Evolutionary conservation across 768 basidiomycete species (phyloP).

Genomic region (Favolaschia claudopus): DNA sequence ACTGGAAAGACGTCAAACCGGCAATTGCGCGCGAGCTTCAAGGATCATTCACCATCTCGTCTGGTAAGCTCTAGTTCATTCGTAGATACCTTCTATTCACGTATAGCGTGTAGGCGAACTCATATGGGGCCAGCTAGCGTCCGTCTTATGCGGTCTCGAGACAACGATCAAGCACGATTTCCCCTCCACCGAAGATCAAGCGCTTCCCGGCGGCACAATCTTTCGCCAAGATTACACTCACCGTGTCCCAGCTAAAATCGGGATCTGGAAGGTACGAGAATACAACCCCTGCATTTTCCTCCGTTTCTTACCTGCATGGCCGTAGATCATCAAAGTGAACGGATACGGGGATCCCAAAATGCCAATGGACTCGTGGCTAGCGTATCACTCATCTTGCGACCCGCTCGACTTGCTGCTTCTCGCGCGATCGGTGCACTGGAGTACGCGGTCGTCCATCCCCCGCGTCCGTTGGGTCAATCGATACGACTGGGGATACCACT

Average conservation of each 20-base stretch:
- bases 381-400: slow-evolving; percentile 23
- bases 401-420: slow-evolving; percentile 12
- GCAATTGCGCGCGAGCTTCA: neutral
- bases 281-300: no score
- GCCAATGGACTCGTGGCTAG: slow-evolving; percentile 17
- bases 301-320: neutral
- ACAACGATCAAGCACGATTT: neutral
- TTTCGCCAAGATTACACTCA: slow-evolving; percentile 8
- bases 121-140: slow-evolving; percentile 22
- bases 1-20: slow-evolving; percentile 16
- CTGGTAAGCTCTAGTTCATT: neutral
- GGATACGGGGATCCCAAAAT: slow-evolving; percentile 1
- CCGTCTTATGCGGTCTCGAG: slow-evolving; percentile 10
- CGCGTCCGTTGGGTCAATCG: slow-evolving; percentile 21
- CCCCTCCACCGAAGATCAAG: slow-evolving; percentile 4
- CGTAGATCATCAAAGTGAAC: slow-evolving; percentile 21
- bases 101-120: slow-evolving; percentile 17
- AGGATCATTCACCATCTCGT: slow-evolving; percentile 19
- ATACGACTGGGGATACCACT: slow-evolving; percentile 22
- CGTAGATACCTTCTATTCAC: neutral
- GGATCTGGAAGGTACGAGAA: slow-evolving; percentile 24
- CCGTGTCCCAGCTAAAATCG: slow-evolving; percentile 19
- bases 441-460: neutral
- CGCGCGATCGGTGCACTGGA: slow-evolving; percentile 4
- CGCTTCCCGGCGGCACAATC: slow-evolving; percentile 2